Percentiles rank a stretch among this genome's conserved stretches.
phyloP scores from a whole-genome alignment of 2,329 filamentous ascomycete species.

The Mycosphaerelloides madeirae region DNA sequence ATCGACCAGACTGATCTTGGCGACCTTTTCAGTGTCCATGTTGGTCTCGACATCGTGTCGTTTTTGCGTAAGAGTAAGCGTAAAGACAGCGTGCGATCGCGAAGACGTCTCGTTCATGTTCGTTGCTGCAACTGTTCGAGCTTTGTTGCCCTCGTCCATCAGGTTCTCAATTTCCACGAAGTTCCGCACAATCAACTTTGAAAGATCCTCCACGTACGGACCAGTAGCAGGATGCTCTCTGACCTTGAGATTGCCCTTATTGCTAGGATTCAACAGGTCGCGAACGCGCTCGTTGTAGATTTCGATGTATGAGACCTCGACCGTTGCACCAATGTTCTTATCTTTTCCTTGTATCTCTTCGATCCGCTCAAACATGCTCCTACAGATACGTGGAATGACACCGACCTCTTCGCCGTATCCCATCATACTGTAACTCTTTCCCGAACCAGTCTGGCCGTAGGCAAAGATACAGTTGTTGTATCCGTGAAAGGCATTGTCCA shows the following conservation, averaged over 20 bases:
- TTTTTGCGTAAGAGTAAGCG: conserved; percentile 91
- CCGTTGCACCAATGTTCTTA: conserved; percentile 76
- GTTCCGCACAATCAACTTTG: conserved; percentile 87
- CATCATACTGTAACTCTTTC: conserved; percentile 99
- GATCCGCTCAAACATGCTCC: conserved; percentile 95
- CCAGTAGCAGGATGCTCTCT: conserved; percentile 96
- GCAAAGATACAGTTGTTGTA: conserved; percentile 99
- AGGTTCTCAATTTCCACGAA: conserved; percentile 95
- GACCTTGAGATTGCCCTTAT: conserved; percentile 94
- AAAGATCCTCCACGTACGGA: conserved; percentile 95
- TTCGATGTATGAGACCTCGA: conserved; percentile 97
- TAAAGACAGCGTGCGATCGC: conserved; percentile 97
- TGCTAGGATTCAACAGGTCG: conserved; percentile 89
- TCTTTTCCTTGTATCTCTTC: conserved; percentile 62
- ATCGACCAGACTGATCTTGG: conserved; percentile 97
- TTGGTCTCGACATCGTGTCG: conserved; percentile 85
- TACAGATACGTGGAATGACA: conserved; percentile 94
- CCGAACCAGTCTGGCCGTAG: conserved; percentile 95
- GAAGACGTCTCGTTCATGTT: conserved; percentile 99
- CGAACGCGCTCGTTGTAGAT: conserved; percentile 98
- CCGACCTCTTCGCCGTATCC: conserved; percentile 93
- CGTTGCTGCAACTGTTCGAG: conserved; percentile 91
- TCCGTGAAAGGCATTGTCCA: conserved; percentile 96
- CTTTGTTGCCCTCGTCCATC: conserved; percentile 99
- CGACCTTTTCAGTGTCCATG: conserved; percentile 96